phyloP scores from a whole-genome alignment of 306 rosid genomes.

The Prunus mira region DNA sequence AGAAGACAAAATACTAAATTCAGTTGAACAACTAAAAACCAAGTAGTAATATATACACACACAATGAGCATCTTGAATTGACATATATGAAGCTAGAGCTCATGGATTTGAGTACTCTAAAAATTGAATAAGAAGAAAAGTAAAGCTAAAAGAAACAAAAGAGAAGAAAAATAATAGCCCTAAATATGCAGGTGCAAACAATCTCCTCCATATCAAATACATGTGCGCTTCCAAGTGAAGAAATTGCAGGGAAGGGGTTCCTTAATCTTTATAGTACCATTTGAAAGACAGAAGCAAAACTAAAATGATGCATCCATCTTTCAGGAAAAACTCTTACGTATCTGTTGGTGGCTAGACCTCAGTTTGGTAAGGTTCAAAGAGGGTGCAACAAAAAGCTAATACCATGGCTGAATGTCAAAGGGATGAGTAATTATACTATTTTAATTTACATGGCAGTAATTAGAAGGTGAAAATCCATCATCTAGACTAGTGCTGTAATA shows the following conservation, averaged over 20 bases:
- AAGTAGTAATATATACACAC: background rate
- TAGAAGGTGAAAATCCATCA: background rate
- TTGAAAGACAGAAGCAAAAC: background rate
- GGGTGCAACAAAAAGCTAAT: background rate
- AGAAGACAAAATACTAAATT: constrained; percentile 31
- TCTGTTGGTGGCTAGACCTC: background rate
- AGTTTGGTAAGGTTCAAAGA: background rate
- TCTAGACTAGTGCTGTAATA: background rate
- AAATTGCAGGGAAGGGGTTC: background rate
- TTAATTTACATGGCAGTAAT: background rate
- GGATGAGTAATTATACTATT: background rate
- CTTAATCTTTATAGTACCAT: background rate
- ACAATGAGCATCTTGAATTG: background rate
- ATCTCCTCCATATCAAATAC: background rate
- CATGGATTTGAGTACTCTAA: background rate
- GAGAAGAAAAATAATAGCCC: background rate
- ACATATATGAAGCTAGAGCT: background rate
- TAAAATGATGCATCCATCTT: background rate
- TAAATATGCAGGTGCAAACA: background rate
- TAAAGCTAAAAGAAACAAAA: background rate
- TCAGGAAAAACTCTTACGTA: background rate
- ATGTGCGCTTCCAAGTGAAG: background rate
- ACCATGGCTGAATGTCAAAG: background rate
- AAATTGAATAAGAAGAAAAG: background rate
- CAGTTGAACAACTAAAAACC: constrained; percentile 11